Percentiles rank a stretch among this genome's conserved stretches.
phyloP scores from a whole-genome alignment of 2,329 filamentous ascomycete species.

The Monilinia polystroma region DNA sequence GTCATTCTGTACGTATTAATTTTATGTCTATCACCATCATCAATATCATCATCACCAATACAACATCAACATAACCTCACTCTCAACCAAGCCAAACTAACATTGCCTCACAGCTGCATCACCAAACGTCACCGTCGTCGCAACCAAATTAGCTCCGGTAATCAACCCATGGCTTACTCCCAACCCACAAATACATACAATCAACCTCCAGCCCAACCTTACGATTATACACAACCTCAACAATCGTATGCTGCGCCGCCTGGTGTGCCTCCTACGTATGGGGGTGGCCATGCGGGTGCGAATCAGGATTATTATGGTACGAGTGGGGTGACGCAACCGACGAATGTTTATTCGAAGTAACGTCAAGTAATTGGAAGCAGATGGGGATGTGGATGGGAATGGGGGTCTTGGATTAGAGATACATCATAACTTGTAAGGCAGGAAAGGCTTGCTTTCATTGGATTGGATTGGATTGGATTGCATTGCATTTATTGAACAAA shows the following conservation, averaged over 20 bases:
- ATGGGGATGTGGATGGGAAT: not conserved
- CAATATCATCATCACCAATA: not conserved
- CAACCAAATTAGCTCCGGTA: slow-evolving; percentile 9
- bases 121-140: slow-evolving; percentile 22
- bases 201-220: not conserved
- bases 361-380: too few relatives aligned
- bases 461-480: not conserved
- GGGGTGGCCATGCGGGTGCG: slow-evolving; percentile 11
- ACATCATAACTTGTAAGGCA: too few relatives aligned
- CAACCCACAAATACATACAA: slow-evolving; percentile 10
- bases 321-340: slow-evolving; percentile 29
- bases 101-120: slow-evolving; percentile 5
- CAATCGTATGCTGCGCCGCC: slow-evolving; percentile 26
- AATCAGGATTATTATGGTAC: slow-evolving; percentile 28
- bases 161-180: slow-evolving; percentile 22
- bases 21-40: not conserved
- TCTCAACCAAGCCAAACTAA: not conserved
- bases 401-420: not conserved
- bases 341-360: slow-evolving; percentile 24
- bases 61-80: not conserved
- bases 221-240: slow-evolving; percentile 6
- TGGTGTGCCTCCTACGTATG: slow-evolving; percentile 22
- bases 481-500: not conserved
- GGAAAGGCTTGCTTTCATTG: too few relatives aligned
- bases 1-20: slow-evolving; percentile 26